Evolutionary conservation across 768 basidiomycete species (phyloP).

Genomic region (Chiua virens): DNA sequence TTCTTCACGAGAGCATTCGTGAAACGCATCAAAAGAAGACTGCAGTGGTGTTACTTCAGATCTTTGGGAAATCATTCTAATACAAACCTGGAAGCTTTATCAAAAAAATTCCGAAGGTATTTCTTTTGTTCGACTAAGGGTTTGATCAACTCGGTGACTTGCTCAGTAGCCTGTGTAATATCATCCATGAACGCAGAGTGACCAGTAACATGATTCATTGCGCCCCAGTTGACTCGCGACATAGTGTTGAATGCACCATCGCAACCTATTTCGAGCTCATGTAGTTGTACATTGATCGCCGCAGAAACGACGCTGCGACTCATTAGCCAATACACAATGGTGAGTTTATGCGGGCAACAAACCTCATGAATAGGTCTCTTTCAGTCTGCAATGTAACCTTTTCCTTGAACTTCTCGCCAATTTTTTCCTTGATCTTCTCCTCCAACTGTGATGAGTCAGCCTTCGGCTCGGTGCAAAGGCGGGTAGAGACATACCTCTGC

Average conservation of each 20-base stretch:
- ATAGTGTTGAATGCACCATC: conserved; percentile 80
- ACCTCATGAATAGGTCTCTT: conserved; percentile 89
- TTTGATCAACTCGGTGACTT: conserved; percentile 74
- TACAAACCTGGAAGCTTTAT: conserved; percentile 85
- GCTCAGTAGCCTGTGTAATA: conserved; percentile 69
- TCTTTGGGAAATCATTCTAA: background rate
- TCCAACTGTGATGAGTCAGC: conserved; percentile 61
- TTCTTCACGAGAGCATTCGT: conserved; percentile 89
- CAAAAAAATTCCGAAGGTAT: conserved; percentile 88
- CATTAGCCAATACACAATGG: background rate
- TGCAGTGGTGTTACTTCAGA: conserved; percentile 29
- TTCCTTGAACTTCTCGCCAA: conserved; percentile 73
- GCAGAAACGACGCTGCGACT: conserved; percentile 72
- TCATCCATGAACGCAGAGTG: conserved; percentile 82
- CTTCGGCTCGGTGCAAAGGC: background rate
- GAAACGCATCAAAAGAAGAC: conserved; percentile 82
- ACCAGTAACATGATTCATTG: conserved; percentile 80
- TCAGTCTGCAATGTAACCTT: conserved; percentile 83
- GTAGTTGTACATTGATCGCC: conserved; percentile 74
- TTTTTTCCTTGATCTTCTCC: conserved; percentile 83
- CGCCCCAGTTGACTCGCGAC: conserved; percentile 76
- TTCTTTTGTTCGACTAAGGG: conserved; percentile 92
- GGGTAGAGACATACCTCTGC: conserved; percentile 56
- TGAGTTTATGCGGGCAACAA: conserved; percentile 12
- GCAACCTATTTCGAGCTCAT: conserved; percentile 82